Conservation (phyloP, 345 rosid species). For the Eucalyptus fibrosa region DNA sequence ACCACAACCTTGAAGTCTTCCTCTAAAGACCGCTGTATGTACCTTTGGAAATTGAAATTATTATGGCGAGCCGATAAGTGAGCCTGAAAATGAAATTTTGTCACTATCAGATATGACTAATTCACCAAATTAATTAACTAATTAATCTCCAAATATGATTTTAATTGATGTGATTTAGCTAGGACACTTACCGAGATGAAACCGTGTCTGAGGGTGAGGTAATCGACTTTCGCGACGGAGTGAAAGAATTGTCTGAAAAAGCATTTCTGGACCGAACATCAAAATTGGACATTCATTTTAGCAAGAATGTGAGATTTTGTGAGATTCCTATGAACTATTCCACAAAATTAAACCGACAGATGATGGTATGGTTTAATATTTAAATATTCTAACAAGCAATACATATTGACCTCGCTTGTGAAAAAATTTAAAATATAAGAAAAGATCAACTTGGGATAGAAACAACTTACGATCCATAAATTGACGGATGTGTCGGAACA, state of each 20-base stretch:
- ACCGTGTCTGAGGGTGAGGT: slow-evolving; percentile 68
- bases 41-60: slow-evolving; percentile 55
- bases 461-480: slow-evolving; percentile 40
- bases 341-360: too few relatives aligned
- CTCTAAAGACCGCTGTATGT: slow-evolving; percentile 63
- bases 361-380: too few relatives aligned
- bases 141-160: background rate
- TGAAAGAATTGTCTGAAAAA: slow-evolving; percentile 55
- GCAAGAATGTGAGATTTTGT: background rate
- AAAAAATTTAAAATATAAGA: background rate
- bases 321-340: too few relatives aligned
- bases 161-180: background rate
- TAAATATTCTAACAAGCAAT: too few relatives aligned
- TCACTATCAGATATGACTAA: background rate
- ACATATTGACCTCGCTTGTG: too few relatives aligned
- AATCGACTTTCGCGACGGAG: slow-evolving; percentile 68
- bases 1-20: slow-evolving; percentile 74
- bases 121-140: background rate
- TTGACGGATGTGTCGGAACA: slow-evolving; percentile 14
- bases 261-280: slow-evolving; percentile 30
- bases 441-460: background rate
- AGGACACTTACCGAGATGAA: slow-evolving; percentile 31
- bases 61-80: slow-evolving; percentile 24
- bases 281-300: background rate
- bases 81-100: slow-evolving; percentile 18